Evolutionary conservation across 164 flowering plant species (phyloP).

Genomic region (Pachysandra terminalis): DNA sequence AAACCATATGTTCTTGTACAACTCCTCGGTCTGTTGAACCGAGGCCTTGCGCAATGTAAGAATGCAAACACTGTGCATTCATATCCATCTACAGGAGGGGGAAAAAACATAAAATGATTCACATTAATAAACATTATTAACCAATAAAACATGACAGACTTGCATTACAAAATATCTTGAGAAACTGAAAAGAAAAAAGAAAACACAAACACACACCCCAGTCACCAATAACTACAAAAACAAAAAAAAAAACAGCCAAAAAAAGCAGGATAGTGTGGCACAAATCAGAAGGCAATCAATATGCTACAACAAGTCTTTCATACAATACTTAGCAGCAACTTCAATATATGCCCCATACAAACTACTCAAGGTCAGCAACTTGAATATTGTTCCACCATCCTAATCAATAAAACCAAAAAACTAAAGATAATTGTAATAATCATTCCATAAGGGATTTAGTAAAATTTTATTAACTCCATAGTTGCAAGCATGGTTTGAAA

Average conservation of each 20-base stretch:
- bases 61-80: slow-evolving; percentile 23
- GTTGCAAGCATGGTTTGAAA: too few species aligned
- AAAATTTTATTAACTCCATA: too few species aligned
- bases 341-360: too few species aligned
- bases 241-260: too few species aligned
- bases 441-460: too few species aligned
- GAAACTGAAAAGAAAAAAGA: too few species aligned
- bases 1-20: slow-evolving; percentile 24
- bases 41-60: slow-evolving; percentile 24
- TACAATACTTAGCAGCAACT: not conserved
- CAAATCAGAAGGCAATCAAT: not conserved
- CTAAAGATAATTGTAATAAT: too few species aligned
- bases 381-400: too few species aligned
- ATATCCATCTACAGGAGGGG: slow-evolving; percentile 16
- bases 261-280: not conserved
- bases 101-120: not conserved
- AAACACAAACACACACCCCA: too few species aligned
- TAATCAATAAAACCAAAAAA: too few species aligned
- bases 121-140: not conserved
- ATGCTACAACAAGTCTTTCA: not conserved
- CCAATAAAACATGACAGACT: not conserved
- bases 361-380: too few species aligned
- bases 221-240: too few species aligned
- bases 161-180: not conserved
- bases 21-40: slow-evolving; percentile 17